phyloP scores from a whole-genome alignment of 1,139 yeast genomes.

The Suhomyces maxii region DNA sequence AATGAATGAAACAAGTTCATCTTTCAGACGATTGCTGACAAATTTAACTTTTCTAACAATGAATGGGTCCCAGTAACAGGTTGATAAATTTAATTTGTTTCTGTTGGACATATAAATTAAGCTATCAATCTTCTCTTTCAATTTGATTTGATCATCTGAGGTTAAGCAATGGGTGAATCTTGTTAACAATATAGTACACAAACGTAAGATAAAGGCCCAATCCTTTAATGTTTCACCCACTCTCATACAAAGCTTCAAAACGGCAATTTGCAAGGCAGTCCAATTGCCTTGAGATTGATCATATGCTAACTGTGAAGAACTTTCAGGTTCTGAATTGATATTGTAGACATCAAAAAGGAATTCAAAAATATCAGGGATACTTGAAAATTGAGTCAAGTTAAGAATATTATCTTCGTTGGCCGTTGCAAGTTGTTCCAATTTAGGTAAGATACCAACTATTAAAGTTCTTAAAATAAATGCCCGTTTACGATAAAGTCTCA shows the following conservation, averaged over 20 bases:
- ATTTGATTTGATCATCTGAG: constrained; percentile 35
- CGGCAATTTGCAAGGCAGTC: constrained; percentile 58
- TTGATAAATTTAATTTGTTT: constrained; percentile 17
- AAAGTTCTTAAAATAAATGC: constrained; percentile 68
- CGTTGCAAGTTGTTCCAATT: constrained; percentile 21
- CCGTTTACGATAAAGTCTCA: constrained; percentile 66
- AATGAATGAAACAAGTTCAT: constrained; percentile 35
- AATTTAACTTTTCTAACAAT: constrained; percentile 54
- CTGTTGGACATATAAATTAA: constrained; percentile 20
- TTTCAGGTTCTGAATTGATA: constrained; percentile 33
- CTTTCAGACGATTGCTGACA: constrained; percentile 23
- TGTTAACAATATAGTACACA: constrained; percentile 55
- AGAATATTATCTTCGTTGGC: constrained; percentile 1
- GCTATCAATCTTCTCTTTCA: constrained; percentile 29
- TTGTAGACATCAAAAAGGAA: constrained; percentile 45
- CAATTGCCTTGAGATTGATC: constrained; percentile 39
- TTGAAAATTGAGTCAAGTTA: constrained; percentile 9
- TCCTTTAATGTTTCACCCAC: constrained; percentile 56
- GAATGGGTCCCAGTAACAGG: constrained; percentile 71
- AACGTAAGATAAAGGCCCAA: constrained; percentile 42
- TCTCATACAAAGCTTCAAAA: constrained; percentile 55
- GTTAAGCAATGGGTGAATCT: constrained; percentile 52
- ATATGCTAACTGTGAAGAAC: constrained; percentile 22
- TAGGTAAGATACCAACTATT: constrained; percentile 52
- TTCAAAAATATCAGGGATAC: constrained; percentile 34